Percentiles rank a stretch among this genome's conserved stretches.
Evolutionary conservation across 495 filamentous ascomycete species (phyloP).

Genomic region (Chlorociboria aeruginascens): DNA sequence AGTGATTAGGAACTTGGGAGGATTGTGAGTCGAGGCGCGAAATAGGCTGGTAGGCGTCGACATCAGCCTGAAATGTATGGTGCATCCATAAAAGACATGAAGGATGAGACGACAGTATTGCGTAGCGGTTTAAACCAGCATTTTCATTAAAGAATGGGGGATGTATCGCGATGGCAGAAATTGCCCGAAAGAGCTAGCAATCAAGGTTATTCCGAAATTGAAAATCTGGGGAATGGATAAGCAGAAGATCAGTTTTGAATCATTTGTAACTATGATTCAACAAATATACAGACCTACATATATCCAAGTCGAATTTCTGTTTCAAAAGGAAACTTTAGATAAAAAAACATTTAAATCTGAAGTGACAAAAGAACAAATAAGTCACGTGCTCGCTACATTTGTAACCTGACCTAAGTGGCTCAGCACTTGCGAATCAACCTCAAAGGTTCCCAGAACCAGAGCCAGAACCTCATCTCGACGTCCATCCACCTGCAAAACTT

Average conservation of each 20-base stretch:
- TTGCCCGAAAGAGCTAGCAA: neutral
- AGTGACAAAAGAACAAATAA: too few species aligned
- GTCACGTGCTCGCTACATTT: too few species aligned
- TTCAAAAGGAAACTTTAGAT: too few species aligned
- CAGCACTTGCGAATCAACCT: too few species aligned
- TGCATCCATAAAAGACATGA: constrained; percentile 11
- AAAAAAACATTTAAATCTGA: too few species aligned
- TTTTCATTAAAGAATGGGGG: neutral
- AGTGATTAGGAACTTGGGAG: constrained; percentile 2
- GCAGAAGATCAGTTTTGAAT: too few species aligned
- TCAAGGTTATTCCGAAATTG: too few species aligned
- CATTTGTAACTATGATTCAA: too few species aligned
- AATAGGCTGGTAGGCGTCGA: constrained; percentile 12
- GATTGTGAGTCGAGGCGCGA: constrained; percentile 13
- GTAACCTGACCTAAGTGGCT: too few species aligned
- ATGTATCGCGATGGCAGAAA: neutral
- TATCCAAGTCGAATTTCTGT: too few species aligned
- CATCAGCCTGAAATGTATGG: constrained; percentile 14
- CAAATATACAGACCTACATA: too few species aligned
- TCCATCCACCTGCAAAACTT: constrained; percentile 1
- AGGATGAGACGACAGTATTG: neutral
- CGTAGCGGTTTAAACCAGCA: neutral
- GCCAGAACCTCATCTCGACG: neutral
- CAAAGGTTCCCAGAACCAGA: neutral
- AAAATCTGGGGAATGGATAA: too few species aligned